A percentile compares a stretch with the other conserved stretches of the same genome.
phyloP scores from a whole-genome alignment of 805 yeast species.

The Yamadazyma philogaea region DNA sequence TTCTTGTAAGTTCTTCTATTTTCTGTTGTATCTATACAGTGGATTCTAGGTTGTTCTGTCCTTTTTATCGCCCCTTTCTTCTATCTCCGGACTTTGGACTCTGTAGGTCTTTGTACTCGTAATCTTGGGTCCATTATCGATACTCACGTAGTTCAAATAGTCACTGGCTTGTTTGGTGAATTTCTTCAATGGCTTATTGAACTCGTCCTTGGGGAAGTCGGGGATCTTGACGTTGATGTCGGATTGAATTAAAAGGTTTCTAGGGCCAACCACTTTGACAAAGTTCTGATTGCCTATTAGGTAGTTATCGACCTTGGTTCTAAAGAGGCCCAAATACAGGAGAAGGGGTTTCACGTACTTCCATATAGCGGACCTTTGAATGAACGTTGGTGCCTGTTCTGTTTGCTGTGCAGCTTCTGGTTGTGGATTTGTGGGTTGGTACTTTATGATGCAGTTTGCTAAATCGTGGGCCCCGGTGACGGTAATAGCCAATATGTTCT shows the following conservation, averaged over 20 bases:
- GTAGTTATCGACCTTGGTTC: constrained; percentile 11
- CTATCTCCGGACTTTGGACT: no score
- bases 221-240: constrained; percentile 25
- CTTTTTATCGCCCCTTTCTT: no score
- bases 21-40: constrained; percentile 2
- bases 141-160: constrained; percentile 46
- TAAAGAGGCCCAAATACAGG: not conserved
- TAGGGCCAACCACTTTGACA: constrained; percentile 54
- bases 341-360: not conserved
- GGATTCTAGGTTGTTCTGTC: no score
- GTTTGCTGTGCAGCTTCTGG: not conserved
- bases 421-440: constrained; percentile 15
- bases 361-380: not conserved
- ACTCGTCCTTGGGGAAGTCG: constrained; percentile 13
- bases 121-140: constrained; percentile 38
- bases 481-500: constrained; percentile 48
- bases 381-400: not conserved
- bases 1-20: no score
- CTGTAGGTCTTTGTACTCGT: constrained; percentile 39
- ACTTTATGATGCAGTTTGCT: constrained; percentile 33
- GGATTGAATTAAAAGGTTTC: constrained; percentile 48
- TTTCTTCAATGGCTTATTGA: constrained; percentile 8
- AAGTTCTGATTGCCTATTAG: constrained; percentile 40
- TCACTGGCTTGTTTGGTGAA: constrained; percentile 33
- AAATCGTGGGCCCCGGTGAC: constrained; percentile 49